These are phyloP conservation scores for Penicillium sp. DNA, from an alignment of 2,329 filamentous ascomycete genomes.

Conservation along the genomic window DNA sequence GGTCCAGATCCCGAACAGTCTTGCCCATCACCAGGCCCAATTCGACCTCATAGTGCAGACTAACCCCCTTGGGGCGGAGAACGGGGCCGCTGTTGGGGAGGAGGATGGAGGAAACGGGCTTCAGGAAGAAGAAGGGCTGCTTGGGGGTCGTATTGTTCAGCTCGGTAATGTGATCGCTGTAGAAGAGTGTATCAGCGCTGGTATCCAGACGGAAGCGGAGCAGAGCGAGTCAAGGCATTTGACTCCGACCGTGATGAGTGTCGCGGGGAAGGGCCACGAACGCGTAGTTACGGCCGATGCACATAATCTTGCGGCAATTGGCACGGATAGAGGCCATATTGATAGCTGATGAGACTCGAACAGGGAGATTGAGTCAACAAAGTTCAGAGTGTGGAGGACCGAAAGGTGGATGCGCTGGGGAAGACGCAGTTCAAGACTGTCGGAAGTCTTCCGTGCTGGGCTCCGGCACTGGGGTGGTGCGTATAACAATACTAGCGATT, in stretches of 20 bases:
- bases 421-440: not conserved
- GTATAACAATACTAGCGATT: not conserved
- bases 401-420: not conserved
- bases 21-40: constrained; percentile 87
- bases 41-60: constrained; percentile 93
- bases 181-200: not conserved
- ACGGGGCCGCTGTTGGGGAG: constrained; percentile 77
- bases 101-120: constrained; percentile 85
- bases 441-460: constrained; percentile 15
- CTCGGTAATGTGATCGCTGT: constrained; percentile 88
- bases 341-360: constrained; percentile 33
- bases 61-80: constrained; percentile 78
- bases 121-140: constrained; percentile 99
- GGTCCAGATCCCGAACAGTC: constrained; percentile 72
- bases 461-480: constrained; percentile 21
- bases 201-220: not conserved
- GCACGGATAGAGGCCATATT: constrained; percentile 52
- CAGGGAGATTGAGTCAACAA: not conserved
- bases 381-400: not conserved
- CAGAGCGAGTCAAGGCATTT: not conserved
- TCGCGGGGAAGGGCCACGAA: constrained; percentile 50
- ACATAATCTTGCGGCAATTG: constrained; percentile 75
- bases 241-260: not conserved
- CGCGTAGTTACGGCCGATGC: constrained; percentile 97
- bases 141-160: constrained; percentile 85